Conservation (phyloP, 2,329 filamentous ascomycete genomes). For the Endoconidiophora polonica region DNA sequence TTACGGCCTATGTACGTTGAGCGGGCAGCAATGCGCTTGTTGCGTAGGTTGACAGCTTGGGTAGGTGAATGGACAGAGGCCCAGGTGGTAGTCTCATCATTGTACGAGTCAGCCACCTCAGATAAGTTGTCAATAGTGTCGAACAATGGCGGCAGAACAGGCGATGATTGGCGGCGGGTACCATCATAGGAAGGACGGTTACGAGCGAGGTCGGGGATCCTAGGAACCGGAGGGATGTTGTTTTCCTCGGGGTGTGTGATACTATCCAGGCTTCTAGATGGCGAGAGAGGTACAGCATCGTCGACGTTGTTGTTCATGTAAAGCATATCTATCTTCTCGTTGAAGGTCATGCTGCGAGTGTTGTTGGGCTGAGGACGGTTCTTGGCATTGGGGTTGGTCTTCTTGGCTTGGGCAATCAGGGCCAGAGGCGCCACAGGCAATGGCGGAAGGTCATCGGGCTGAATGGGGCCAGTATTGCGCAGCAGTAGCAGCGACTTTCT, state of each 20-base stretch:
- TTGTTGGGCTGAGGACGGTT: constrained; percentile 31
- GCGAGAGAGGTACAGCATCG: constrained; percentile 4
- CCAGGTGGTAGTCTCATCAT: constrained; percentile 29
- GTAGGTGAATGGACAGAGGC: constrained; percentile 34
- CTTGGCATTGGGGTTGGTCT: constrained; percentile 14
- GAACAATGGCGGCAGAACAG: constrained; percentile 28
- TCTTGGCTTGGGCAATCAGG: background rate
- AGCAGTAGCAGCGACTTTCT: constrained; percentile 23
- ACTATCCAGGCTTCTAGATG: constrained; percentile 22
- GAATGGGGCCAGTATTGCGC: constrained; percentile 21
- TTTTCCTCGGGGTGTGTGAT: constrained; percentile 20
- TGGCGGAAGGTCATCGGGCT: constrained; percentile 35
- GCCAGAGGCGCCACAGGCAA: constrained; percentile 28
- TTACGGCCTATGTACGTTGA: background rate
- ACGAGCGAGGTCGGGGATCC: constrained; percentile 16
- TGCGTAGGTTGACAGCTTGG: constrained; percentile 27
- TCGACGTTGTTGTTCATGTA: constrained; percentile 19
- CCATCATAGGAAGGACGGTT: constrained; percentile 15
- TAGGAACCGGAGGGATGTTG: constrained; percentile 21
- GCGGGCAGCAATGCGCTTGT: constrained; percentile 18
- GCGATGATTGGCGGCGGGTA: constrained; percentile 32
- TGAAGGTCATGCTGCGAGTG: constrained; percentile 40
- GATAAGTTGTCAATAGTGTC: constrained; percentile 18
- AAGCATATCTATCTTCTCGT: constrained; percentile 38
- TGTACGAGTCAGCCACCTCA: constrained; percentile 21